phyloP scores from a whole-genome alignment of 169 alveolate genomes.

The Plasmodium billcollinsi region DNA sequence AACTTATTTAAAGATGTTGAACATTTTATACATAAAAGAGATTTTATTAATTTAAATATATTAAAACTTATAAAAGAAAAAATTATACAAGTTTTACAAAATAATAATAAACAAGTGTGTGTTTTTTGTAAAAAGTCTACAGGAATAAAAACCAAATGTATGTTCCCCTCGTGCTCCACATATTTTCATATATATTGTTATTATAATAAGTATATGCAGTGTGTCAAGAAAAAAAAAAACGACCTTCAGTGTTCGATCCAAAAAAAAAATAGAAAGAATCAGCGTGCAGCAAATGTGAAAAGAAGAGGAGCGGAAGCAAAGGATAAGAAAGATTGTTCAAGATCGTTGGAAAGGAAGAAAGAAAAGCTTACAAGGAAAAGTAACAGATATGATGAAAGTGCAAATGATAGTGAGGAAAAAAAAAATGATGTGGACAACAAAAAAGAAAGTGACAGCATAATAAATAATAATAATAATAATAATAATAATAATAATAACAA shows the following conservation, averaged over 20 bases:
- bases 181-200: constrained; percentile 62
- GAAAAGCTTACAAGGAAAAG: neutral
- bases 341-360: neutral
- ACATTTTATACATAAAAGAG: constrained; percentile 42
- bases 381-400: too few species aligned
- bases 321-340: neutral
- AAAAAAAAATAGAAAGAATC: neutral
- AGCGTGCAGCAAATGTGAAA: neutral
- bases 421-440: neutral
- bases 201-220: constrained; percentile 15
- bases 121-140: constrained; percentile 7
- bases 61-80: constrained; percentile 38
- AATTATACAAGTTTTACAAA: constrained; percentile 15
- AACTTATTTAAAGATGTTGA: constrained; percentile 42
- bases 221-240: neutral
- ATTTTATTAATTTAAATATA: constrained; percentile 29
- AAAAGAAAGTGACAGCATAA: neutral
- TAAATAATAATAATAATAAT: neutral
- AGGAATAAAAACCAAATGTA: constrained; percentile 57
- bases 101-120: constrained; percentile 16
- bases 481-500: neutral
- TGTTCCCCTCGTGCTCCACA: constrained; percentile 47
- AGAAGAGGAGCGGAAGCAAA: neutral
- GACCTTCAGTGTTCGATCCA: neutral
- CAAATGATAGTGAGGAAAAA: too few species aligned